Base-by-base conservation (phyloP, 2,329 filamentous ascomycete genomes). In the Cadophora luteo-olivacea region DNA sequence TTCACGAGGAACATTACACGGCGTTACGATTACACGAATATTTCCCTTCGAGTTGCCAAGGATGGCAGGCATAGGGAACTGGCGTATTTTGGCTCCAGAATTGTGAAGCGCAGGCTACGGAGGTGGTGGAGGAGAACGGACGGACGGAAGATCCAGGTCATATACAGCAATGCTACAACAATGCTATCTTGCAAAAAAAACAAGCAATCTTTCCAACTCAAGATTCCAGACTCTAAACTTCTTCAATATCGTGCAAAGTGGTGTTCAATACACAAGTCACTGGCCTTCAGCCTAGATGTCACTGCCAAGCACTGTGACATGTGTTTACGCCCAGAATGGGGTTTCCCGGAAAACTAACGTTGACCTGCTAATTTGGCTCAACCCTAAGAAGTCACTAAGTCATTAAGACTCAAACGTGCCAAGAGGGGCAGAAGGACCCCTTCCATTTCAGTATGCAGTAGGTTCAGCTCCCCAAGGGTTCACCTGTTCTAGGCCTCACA, bases 11-110 rank as follows among this genome's bases (percentile, higher is more conserved):
- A 25, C 51, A 64, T 58, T 65, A 62, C 45, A 68, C 60, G 68
- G 66, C 66, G 67, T 65, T 64, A 71, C 71, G 69, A 72, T 55
- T 61, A 69, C 32, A 72, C 63, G 70, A 70, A 64, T 45, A 54
- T 62, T 66, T 60, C 45, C 65, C 62, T 68, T 60, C 49, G 52
- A 36, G 11, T 32, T 5, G 32, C 51, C 33, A 41, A 16, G 54
- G 64, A 48, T 14, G 29, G 41, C 19, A 51, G 32, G 38, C 9
- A 38, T 49, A 51, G 38, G 36, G 36, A 57, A 45, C 55, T 58
- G 67, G 60, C 60, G 54, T 54, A 58, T 38, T 66, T 62, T 41
- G 65, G 57, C 32, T 69, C 61, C 60, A 62, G 60, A 62, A 49
- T 29, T 4, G 45, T 29, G 45, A 32, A 62, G 45, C 38, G 25